A percentile compares a stretch with the other conserved stretches of the same genome.
phyloP scores from a whole-genome alignment of 306 rosid species.

The Vicia villosa region DNA sequence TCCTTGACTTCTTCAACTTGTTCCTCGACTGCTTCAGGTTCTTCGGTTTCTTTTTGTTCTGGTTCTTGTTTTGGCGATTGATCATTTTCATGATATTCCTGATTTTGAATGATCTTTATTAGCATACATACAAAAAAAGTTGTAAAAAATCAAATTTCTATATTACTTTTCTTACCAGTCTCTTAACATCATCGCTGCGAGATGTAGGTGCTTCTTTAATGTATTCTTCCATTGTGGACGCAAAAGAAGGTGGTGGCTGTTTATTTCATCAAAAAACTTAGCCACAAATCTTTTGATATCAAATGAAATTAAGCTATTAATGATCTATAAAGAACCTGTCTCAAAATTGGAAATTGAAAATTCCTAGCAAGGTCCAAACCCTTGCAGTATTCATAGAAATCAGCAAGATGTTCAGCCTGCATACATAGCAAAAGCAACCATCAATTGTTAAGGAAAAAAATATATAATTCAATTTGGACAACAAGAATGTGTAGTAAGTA shows the following conservation, averaged over 20 bases:
- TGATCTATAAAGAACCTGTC: constrained; percentile 70
- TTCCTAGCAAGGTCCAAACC: constrained; percentile 85
- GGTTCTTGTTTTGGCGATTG: constrained; percentile 51
- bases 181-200: constrained; percentile 54
- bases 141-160: not conserved
- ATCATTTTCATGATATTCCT: constrained; percentile 60
- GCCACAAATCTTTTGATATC: constrained; percentile 33
- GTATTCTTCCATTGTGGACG: constrained; percentile 87
- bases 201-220: constrained; percentile 76
- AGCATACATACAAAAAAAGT: not conserved
- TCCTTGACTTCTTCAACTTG: constrained; percentile 51
- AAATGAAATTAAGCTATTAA: constrained; percentile 4
- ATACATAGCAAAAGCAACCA: constrained; percentile 32
- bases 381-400: constrained; percentile 83
- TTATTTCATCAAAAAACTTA: constrained; percentile 35
- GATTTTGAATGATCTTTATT: constrained; percentile 34
- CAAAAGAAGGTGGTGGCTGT: constrained; percentile 93
- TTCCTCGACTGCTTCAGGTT: constrained; percentile 45
- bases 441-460: constrained; percentile 9
- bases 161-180: constrained; percentile 64
- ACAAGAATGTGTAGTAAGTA: constrained; percentile 13
- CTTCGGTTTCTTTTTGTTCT: constrained; percentile 48
- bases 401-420: constrained; percentile 81
- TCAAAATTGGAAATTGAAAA: constrained; percentile 82
- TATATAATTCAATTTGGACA: constrained; percentile 15